phyloP scores from a whole-genome alignment of 768 basidiomycete genomes.

The Piloderma croceum region DNA sequence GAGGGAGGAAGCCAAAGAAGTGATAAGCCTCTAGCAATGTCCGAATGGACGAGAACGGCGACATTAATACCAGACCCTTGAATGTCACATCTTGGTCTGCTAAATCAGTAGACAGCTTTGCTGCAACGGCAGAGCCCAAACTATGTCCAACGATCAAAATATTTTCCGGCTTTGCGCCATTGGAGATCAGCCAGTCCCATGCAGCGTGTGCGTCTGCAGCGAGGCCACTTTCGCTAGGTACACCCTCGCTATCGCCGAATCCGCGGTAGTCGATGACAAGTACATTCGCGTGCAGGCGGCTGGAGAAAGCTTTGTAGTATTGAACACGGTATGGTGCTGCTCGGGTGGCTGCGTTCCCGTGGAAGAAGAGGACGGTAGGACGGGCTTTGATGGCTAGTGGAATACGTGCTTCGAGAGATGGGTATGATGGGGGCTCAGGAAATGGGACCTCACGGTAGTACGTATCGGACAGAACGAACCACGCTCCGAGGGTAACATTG shows the following conservation, averaged over 20 bases:
- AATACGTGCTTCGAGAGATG: conserved; percentile 38
- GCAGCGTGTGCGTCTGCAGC: conserved; percentile 68
- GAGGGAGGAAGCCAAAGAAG: conserved; percentile 59
- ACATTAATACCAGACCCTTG: conserved; percentile 46
- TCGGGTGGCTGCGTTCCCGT: conserved; percentile 85
- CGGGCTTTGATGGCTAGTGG: conserved; percentile 45
- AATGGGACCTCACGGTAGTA: conserved; percentile 48
- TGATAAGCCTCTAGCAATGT: conserved; percentile 63
- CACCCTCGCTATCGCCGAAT: conserved; percentile 80
- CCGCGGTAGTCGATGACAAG: conserved; percentile 89
- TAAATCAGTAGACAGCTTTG: conserved; percentile 43
- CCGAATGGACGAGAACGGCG: conserved; percentile 54
- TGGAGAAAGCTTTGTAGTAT: conserved; percentile 60
- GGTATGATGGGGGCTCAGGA: conserved; percentile 27
- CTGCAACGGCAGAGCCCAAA: conserved; percentile 78
- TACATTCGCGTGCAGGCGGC: conserved; percentile 67
- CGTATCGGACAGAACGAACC: conserved; percentile 72
- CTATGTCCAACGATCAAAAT: conserved; percentile 83
- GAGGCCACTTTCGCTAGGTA: conserved; percentile 72
- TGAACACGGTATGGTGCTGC: conserved; percentile 62
- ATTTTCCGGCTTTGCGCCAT: conserved; percentile 51
- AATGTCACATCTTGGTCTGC: conserved; percentile 37
- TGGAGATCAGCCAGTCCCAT: conserved; percentile 68
- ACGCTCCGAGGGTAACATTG: conserved; percentile 76
- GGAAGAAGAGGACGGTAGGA: conserved; percentile 87